Percentiles rank a stretch among this genome's conserved stretches.
phyloP scores from a whole-genome alignment of 495 filamentous ascomycete species.

The Tricharina praecox region DNA sequence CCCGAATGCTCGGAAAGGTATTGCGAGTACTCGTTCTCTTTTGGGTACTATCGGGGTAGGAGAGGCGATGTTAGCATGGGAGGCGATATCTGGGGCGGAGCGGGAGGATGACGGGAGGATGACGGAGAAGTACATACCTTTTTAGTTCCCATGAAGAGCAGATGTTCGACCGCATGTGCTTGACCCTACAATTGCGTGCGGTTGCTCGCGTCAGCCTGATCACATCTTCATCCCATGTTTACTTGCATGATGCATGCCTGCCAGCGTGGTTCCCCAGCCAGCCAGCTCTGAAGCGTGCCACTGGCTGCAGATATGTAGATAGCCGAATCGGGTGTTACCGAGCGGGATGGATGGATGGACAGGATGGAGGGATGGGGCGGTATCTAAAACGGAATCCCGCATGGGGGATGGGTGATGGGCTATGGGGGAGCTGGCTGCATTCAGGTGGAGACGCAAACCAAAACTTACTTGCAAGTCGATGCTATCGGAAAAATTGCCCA shows the following conservation, averaged over 20 bases:
- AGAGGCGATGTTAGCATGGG: slow-evolving; percentile 3
- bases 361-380: no score
- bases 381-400: background rate
- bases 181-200: slow-evolving; percentile 16
- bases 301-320: no score
- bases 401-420: no score
- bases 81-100: background rate
- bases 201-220: background rate
- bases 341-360: background rate
- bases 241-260: slow-evolving; percentile 45
- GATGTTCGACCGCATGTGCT: slow-evolving; percentile 34
- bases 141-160: slow-evolving; percentile 96
- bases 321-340: slow-evolving; percentile 5
- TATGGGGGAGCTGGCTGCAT: no score
- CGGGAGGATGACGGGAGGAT: no score
- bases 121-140: slow-evolving; percentile 39
- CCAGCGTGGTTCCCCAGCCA: background rate
- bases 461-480: slow-evolving; percentile 63
- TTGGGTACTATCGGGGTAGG: slow-evolving; percentile 81
- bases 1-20: slow-evolving; percentile 82
- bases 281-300: no score
- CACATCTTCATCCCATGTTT: background rate
- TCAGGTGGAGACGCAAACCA: background rate
- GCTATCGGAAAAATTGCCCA: slow-evolving; percentile 83
- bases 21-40: slow-evolving; percentile 89